Base-by-base conservation (phyloP, 306 rosid genomes). In the Carpinus fangiana region DNA sequence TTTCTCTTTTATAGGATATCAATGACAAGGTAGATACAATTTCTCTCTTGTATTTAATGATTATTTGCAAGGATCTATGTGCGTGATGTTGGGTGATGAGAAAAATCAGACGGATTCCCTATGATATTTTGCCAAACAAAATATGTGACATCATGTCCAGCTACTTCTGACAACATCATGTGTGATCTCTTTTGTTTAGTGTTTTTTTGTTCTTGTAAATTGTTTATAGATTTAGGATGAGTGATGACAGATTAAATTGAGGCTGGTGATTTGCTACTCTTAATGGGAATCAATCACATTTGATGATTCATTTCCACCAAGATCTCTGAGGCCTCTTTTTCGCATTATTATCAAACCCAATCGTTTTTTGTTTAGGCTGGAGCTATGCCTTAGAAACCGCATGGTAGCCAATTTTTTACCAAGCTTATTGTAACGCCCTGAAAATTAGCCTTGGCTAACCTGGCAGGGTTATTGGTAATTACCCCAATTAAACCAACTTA, bases 1-100 rank as follows among this genome's bases (percentile, higher is more conserved):
- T 80, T 50, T 21, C 4, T 10, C 20, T 14, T 2, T 10, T 4
- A 2, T 59, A 60, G 78, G 10, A 50, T 34, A 23, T 64, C 51
- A 78, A 78, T 79, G 78, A 79, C 82, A 65, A 73, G 83, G 74
- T 14, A 28, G 78, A 79, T 52, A 48, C 17, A 18, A 6, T 64
- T 17, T 34, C 2, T 38, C 1, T 38, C 41, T 67, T 7, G 4
- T 18, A 4, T 66, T 9, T 17, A 8, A 62, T 7, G 16, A 54
- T 18, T 18, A 57, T 57, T 57, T 57, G 31, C 36, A 10, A 23
- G 4, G 17, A 1, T 31, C 3, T 21, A 36, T 2, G 31, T 59
- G 4, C 2, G 11, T 38, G 72, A 41, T 67, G 72, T 67, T 67
- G 72, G 14, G 41, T 67, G 72, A 67, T 67, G 72, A 67, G 20